Evolutionary conservation across 2,329 filamentous ascomycete species (phyloP).

Genomic region (Exophiala mesophila): DNA sequence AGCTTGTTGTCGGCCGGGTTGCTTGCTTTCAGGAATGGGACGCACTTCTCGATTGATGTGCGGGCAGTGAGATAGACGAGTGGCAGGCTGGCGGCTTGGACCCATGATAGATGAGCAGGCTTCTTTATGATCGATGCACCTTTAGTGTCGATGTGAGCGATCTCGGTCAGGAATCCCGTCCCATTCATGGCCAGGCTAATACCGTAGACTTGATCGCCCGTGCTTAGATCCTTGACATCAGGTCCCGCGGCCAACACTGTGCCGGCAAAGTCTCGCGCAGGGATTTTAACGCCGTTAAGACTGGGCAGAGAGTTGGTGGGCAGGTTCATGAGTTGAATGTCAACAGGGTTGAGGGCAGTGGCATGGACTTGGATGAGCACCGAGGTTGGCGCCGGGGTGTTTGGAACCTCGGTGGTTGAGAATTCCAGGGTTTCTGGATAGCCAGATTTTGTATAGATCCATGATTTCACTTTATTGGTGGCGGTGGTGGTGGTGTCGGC

Average conservation of each 20-base stretch:
- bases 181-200: conserved; percentile 12
- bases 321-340: conserved; percentile 22
- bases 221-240: conserved; percentile 10
- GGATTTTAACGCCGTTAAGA: conserved; percentile 14
- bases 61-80: conserved; percentile 20
- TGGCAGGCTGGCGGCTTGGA: conserved; percentile 18
- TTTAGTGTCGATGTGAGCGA: conserved; percentile 13
- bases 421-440: conserved; percentile 17
- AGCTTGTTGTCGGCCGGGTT: conserved; percentile 47
- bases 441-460: conserved; percentile 14
- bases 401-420: conserved; percentile 11
- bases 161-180: conserved; percentile 17
- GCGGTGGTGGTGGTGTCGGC: background rate
- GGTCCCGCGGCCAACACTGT: conserved; percentile 12
- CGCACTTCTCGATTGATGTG: conserved; percentile 14
- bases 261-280: conserved; percentile 18
- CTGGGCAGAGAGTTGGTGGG: conserved; percentile 16
- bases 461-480: conserved; percentile 15
- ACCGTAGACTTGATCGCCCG: conserved; percentile 18
- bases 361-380: conserved; percentile 16
- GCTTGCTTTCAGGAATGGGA: conserved; percentile 10
- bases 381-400: conserved; percentile 7
- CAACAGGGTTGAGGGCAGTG: conserved; percentile 18
- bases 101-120: conserved; percentile 13
- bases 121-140: conserved; percentile 17